Evolutionary conservation across 106 monocot species (phyloP).

Genomic region (Dioscorea dumetorum): DNA sequence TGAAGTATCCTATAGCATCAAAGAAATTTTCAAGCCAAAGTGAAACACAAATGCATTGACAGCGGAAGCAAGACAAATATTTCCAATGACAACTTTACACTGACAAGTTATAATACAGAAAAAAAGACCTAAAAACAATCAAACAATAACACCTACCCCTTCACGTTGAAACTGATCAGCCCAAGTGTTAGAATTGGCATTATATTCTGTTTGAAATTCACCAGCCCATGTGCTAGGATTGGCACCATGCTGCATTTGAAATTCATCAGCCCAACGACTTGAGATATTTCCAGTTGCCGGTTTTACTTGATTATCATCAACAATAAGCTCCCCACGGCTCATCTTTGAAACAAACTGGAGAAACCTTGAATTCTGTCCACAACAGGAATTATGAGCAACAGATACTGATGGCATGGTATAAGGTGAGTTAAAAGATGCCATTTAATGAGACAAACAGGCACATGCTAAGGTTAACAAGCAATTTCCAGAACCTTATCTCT

Average conservation of each 20-base stretch:
- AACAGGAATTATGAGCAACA: not conserved
- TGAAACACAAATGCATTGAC: not conserved
- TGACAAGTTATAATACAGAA: too few species aligned
- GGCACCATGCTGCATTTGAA: slow-evolving; percentile 62
- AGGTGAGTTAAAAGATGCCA: too few species aligned
- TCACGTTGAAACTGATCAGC: slow-evolving; percentile 67
- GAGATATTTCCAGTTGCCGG: slow-evolving; percentile 39
- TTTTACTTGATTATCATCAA: slow-evolving; percentile 96
- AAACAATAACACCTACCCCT: slow-evolving; percentile 29
- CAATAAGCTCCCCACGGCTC: slow-evolving; percentile 95
- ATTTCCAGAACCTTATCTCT: not conserved
- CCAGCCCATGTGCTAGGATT: slow-evolving; percentile 65
- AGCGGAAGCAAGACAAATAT: not conserved
- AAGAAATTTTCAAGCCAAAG: too few species aligned
- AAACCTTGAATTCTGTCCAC: slow-evolving; percentile 86
- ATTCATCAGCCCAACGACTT: slow-evolving; percentile 84
- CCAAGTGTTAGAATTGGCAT: slow-evolving; percentile 55
- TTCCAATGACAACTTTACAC: not conserved
- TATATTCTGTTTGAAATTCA: slow-evolving; percentile 68
- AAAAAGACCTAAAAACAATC: not conserved
- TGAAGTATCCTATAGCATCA: too few species aligned
- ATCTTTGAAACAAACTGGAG: slow-evolving; percentile 99
- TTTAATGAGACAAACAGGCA: not conserved
- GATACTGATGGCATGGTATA: not conserved
- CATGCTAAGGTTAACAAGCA: not conserved